Evolutionary conservation across 1,284 basidiomycete genomes (phyloP).

Genomic region (Apiotrichum laibachii): DNA sequence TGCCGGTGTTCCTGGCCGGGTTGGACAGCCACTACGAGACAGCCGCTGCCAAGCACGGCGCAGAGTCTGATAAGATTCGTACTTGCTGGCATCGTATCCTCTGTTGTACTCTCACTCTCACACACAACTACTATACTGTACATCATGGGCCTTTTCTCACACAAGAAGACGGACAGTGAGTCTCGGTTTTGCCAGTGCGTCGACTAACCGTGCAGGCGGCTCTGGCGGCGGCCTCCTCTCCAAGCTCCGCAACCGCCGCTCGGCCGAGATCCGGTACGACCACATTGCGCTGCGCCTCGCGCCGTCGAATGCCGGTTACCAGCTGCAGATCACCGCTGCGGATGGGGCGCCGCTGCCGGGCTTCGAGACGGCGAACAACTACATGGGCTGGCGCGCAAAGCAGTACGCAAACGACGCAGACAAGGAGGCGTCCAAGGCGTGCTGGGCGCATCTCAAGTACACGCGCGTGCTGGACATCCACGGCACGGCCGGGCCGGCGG

Average conservation of each 20-base stretch:
- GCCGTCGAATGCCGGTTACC: not conserved
- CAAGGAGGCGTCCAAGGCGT: not conserved
- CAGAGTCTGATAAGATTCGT: no score
- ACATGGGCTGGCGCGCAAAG: not conserved
- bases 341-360: not conserved
- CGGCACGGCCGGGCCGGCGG: not conserved
- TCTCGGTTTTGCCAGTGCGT: not conserved
- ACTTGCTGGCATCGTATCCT: no score
- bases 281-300: conserved; percentile 1
- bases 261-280: not conserved
- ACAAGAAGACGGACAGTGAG: not conserved
- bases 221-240: not conserved
- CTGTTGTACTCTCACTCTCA: not conserved
- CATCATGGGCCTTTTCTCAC: not conserved
- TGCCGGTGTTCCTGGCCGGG: no score
- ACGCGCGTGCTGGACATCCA: conserved; percentile 5
- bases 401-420: not conserved
- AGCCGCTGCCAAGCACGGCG: no score
- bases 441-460: conserved; percentile 2
- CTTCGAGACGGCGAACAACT: not conserved
- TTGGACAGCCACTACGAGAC: no score
- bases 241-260: not conserved
- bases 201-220: not conserved
- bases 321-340: not conserved
- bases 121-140: not conserved